Evolutionary conservation across 2,329 filamentous ascomycete species (phyloP), one percentile per base, ranked within the genome.

Genomic region (Geosmithia putterillii): DNA sequence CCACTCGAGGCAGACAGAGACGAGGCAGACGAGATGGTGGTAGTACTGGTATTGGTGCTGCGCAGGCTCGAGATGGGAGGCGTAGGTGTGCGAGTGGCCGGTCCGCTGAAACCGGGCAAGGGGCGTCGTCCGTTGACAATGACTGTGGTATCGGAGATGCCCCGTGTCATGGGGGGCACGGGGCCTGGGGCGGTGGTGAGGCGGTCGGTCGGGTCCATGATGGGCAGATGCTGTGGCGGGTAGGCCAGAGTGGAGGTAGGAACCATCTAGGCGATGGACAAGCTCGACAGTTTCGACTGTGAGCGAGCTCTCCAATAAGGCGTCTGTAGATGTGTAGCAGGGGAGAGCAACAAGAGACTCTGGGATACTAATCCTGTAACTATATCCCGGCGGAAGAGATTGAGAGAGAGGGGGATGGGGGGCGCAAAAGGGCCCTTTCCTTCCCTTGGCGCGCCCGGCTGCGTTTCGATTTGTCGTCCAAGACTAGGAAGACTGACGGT

Each of bases 1-100:
- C 73, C 67, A 14, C 62, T 59, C n/a, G 65, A 65, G 15, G 70
- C 61, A 12, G 73, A 69, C 40, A 79, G 59, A 14, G 64, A 69
- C 23, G 67, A 64, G 48, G 60, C 63, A 14, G 66, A 66, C 35
- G 68, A 57, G 44, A 67, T 61, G n/a, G n/a, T n/a, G n/a, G 28
- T 32, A 12, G 28, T 14, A 12, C 28, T 14, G 6, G 28, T 4
- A 14, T 9, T 32, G 28, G 28, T 32, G 60, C 69, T 64, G 56
- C 71, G 67, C 43, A 71, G 52, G 40, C 54, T 63, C 32, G 70
- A 66, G 42, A 72, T 68, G 21, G 71, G 69, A 17, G 65, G 66
- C 34, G 65, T 63, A 21, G 58, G 62, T 45, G 57, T 57, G 4
- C 28, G 28, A 12, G n/a, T n/a, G n/a, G 28, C 28, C 48, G 57